phyloP scores from a whole-genome alignment of 169 alveolate species.

The Plasmodium gonderi region DNA sequence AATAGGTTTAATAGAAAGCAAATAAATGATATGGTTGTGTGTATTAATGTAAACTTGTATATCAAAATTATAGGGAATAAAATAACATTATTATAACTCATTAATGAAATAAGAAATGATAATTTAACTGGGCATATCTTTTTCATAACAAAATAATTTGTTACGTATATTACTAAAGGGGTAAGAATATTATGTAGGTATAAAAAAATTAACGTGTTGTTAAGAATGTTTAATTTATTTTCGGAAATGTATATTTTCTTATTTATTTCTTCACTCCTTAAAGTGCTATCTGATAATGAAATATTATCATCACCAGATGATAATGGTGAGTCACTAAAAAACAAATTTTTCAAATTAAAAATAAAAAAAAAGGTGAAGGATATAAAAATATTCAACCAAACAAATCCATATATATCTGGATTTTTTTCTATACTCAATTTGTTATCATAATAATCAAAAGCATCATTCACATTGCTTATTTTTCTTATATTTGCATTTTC shows the following conservation, averaged over 20 bases:
- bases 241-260: not conserved
- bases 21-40: not conserved
- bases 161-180: slow-evolving; percentile 9
- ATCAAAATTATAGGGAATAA: slow-evolving; percentile 42
- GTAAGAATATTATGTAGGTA: slow-evolving; percentile 3
- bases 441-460: slow-evolving; percentile 56
- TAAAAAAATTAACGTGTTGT: slow-evolving; percentile 12
- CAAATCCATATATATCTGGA: slow-evolving; percentile 67
- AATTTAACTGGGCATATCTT: slow-evolving; percentile 21
- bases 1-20: not conserved
- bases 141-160: slow-evolving; percentile 20
- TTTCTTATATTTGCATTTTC: slow-evolving; percentile 40
- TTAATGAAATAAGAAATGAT: slow-evolving; percentile 39
- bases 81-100: slow-evolving; percentile 56
- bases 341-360: slow-evolving; percentile 35
- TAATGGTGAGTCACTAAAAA: slow-evolving; percentile 12
- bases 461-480: slow-evolving; percentile 26
- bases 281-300: not conserved
- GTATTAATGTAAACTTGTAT: slow-evolving; percentile 32
- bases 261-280: not conserved
- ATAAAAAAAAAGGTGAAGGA: slow-evolving; percentile 43
- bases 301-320: not conserved
- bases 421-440: slow-evolving; percentile 42
- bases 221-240: slow-evolving; percentile 23
- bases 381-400: slow-evolving; percentile 52